Base-by-base conservation (phyloP, 2,329 filamentous ascomycete genomes). In the Gnomoniopsis sp. region DNA sequence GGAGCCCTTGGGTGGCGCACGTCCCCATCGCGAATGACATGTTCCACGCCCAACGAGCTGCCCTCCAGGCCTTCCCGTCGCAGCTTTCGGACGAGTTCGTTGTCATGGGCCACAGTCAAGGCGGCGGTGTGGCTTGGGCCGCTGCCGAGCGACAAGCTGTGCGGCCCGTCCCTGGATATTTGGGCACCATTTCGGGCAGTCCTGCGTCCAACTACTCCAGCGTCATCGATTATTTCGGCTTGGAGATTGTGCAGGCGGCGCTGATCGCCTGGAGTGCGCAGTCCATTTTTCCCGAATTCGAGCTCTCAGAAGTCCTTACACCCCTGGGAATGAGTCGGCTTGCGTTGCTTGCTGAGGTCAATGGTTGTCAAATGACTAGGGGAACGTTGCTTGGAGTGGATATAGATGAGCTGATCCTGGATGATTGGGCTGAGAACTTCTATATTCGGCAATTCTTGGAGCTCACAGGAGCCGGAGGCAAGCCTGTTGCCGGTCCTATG, bases 51-150 rank as follows among this genome's bases (percentile, higher is more conserved):
- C 63, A 79, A 0, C 55, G 68, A 17, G 79, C 79, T 0, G 77
- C 77, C 1, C 70, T 69, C 15, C 62, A 62, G 14, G 75, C 76
- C 0, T 82, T 79, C 58, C 67, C 74, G 0, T 65, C 65, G 1
- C 62, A 66, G 1, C 64, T 76, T 1, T 68, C 64, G 1, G 33
- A 33, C 47, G 63, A 73, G 0, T 83, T 79, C 56, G 75, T 79
- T 17, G 68, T 72, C 15, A 43, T 61, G 44, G 62, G 62, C 47
- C 62, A 64, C 36, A 52, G 44, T 47, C 58, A 82, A 65, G 79
- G 79, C 22, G 78, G 77, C 8, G 71, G 70, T 1, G 73, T 70
- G 0, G 73, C 74, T 0, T 82, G 79, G 79, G 67, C 66, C 3
- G 61, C 69, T 43, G 72, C 73, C 11, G 66, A 76, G 54, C 63